Base-by-base conservation (phyloP, 1,139 yeast genomes). In the Hemisphaericaspora subhashii region DNA sequence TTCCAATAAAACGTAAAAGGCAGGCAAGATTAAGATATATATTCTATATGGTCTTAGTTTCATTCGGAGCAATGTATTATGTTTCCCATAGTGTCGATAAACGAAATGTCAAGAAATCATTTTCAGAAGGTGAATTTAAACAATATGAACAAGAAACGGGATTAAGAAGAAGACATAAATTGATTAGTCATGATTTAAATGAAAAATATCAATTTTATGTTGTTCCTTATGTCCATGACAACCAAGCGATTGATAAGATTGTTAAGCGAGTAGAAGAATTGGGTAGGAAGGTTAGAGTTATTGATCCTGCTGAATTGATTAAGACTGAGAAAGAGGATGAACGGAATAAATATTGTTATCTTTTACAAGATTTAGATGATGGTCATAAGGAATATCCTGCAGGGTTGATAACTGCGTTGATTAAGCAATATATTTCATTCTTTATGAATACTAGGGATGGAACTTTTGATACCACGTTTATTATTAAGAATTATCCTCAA, bases 51-150 rank as follows among this genome's bases (percentile, higher is more conserved):
- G 74, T 77, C 29, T 50, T 74, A n/a, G 54, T 75, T 11, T 77
- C 85, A 2, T 68, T 81, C 6, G 78, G 68, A 12, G 66, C 75
- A 0, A 72, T 85, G 45, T 77, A 68, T 37, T 67, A 71, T 46
- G 81, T 78, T 2, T 78, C 79, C 3, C 62, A 66, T 22, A 63
- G 64, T 21, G 69, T 82, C n/a, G 81, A 79, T 42, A 74, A 75
- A 46, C 74, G 70, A 47, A 54, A 46, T 31, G 79, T 78, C 16
- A 76, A 75, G 51, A 79, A 65, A 27, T 70, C 79, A 22, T 67
- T 67, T 47, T 67, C 81, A 9, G 86, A 81, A 49, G 73, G 72
- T 41, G 94, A 86, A 51, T 83, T 79, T 66, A 53, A 64, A 30
- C 70, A 68, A 37, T 66, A 68, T 43, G 83, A 79, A 46, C 59